Evolutionary conservation across 1,284 basidiomycete species (phyloP).

Genomic region (Stygiomarasmius scandens): DNA sequence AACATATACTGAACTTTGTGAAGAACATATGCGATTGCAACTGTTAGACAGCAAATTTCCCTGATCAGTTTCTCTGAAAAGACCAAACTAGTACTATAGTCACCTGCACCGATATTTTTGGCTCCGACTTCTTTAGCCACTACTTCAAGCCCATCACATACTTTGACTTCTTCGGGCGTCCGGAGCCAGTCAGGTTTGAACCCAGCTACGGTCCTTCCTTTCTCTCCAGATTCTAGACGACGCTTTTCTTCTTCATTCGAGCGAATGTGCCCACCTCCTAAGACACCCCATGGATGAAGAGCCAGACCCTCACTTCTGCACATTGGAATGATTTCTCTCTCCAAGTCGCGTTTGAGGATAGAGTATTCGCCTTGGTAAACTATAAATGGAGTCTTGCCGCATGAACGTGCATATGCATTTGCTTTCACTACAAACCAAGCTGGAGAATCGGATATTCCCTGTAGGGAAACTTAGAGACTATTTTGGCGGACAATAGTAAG

Average conservation of each 20-base stretch:
- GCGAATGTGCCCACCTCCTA: neutral
- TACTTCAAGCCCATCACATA: constrained; percentile 7
- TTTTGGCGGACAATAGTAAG: neutral
- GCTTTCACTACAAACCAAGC: constrained; percentile 52
- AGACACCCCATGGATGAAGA: neutral
- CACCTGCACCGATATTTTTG: constrained; percentile 28
- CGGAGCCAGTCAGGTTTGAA: neutral
- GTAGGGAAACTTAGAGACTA: neutral
- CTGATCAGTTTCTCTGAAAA: neutral
- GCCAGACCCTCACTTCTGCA: neutral
- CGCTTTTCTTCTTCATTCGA: neutral
- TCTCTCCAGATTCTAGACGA: neutral
- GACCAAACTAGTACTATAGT: neutral
- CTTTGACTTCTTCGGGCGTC: constrained; percentile 4
- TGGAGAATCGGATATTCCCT: constrained; percentile 41
- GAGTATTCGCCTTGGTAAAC: constrained; percentile 49
- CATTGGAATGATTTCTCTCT: constrained; percentile 1
- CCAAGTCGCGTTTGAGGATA: constrained; percentile 20
- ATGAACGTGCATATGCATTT: constrained; percentile 52
- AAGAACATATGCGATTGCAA: constrained; percentile 44
- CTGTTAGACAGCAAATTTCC: constrained; percentile 10
- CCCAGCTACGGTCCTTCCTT: neutral
- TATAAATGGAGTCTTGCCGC: constrained; percentile 50
- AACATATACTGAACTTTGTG: constrained; percentile 44
- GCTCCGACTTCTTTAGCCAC: constrained; percentile 29